Base-by-base conservation (phyloP, 1,284 basidiomycete genomes). In the Flammula alnicola region DNA sequence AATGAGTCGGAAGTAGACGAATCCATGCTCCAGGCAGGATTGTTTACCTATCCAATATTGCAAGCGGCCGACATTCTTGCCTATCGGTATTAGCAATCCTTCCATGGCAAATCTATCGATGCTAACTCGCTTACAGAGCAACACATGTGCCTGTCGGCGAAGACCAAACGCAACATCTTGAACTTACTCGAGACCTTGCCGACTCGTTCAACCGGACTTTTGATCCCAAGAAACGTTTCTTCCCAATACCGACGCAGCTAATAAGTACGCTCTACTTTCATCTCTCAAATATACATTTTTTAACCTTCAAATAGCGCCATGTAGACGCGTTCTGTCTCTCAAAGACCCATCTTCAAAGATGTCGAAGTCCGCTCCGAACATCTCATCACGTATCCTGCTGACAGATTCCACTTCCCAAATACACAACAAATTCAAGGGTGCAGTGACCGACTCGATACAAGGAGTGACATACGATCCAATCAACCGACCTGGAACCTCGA, bases 81-180 rank as follows among this genome's bases (percentile, higher is more conserved):
- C 1, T 98, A 98, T 67, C 83, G 80, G 91, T 90, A 59, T 49
- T 77, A 60, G 20, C 29, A 12, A 25, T 33, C 30, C 10, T 23
- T 35, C 42, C n/a, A 37, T 36, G 14, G 11, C 2, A 26, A 25
- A 16, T 14, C 23, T 47, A 25, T 19, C 41, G 38, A 20, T 20
- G 19, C 20, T 52, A 58, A 52, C 20, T 25, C 16, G 22, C 0
- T 12, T 10, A 1, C 51, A 94, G 92, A 59, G 83, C 93, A 2
- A 97, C 94, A 0, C 90, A 95, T 65, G 91, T 98, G 0, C 95
- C 95, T 0, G 94, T 98, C 2, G 95, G 95, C 17, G 93, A 98
- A 62, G 95, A 98, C 65, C 95, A 98, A 67, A 83, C 85, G 27
- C 95, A 98, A 70, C 95, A 98, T 61, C 79, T 98, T 22, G 94